These are phyloP conservation scores for Colletotrichum chlorophyti DNA, from an alignment of 2,329 filamentous ascomycete species.

Conservation along the genomic window DNA sequence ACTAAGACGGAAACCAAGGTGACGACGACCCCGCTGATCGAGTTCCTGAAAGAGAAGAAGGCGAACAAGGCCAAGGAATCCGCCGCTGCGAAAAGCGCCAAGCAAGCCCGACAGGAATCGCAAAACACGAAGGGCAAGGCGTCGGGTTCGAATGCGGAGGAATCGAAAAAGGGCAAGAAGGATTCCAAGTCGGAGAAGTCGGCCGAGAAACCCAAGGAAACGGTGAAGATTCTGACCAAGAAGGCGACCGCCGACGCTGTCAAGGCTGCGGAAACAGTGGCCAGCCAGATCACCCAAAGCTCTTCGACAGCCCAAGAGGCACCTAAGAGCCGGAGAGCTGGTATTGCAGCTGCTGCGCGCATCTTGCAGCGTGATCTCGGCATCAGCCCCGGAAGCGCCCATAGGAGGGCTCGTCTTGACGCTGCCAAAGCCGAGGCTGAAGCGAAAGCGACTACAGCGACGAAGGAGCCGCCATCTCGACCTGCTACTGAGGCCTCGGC, in stretches of 20 bases:
- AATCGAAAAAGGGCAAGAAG: slow-evolving; percentile 65
- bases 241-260: slow-evolving; percentile 58
- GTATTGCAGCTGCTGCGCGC: slow-evolving; percentile 68
- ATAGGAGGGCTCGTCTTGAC: slow-evolving; percentile 65
- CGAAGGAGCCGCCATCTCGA: slow-evolving; percentile 40
- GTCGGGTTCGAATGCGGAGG: slow-evolving; percentile 44
- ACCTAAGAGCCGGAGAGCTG: slow-evolving; percentile 63
- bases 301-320: slow-evolving; percentile 40
- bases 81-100: slow-evolving; percentile 60
- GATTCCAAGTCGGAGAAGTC: slow-evolving; percentile 58
- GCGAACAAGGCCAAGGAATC: slow-evolving; percentile 71
- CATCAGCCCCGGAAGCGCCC: slow-evolving; percentile 67
- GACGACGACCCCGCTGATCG: slow-evolving; percentile 86
- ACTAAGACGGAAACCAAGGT: slow-evolving; percentile 64
- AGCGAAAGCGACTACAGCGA: slow-evolving; percentile 43
- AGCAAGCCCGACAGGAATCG: slow-evolving; percentile 63
- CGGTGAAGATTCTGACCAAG: slow-evolving; percentile 69
- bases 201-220: slow-evolving; percentile 60
- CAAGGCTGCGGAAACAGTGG: slow-evolving; percentile 51
- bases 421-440: slow-evolving; percentile 62
- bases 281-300: slow-evolving; percentile 46
- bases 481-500: slow-evolving; percentile 30
- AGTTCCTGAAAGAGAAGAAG: slow-evolving; percentile 91
- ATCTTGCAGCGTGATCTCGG: slow-evolving; percentile 72
- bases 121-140: slow-evolving; percentile 56